Evolutionary conservation across 1,284 basidiomycete genomes (phyloP).

Genomic region (Ceratobasidium sp.): DNA sequence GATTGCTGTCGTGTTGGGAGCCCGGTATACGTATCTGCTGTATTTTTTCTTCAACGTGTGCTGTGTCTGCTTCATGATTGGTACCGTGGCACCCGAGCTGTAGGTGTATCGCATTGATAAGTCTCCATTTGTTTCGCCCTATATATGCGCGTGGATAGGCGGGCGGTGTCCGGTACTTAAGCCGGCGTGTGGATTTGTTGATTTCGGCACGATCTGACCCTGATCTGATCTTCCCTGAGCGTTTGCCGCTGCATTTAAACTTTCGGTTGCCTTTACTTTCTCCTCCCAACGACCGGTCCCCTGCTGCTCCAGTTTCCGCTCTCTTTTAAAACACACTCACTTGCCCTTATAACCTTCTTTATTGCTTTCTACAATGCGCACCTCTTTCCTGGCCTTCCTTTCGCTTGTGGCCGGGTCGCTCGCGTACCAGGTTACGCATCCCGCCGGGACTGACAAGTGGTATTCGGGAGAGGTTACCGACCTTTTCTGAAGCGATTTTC

Average conservation of each 20-base stretch:
- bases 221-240: slow-evolving; percentile 13
- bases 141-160: slow-evolving; percentile 31
- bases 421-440: slow-evolving; percentile 44
- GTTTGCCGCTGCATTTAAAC: slow-evolving; percentile 1
- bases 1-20: slow-evolving; percentile 68
- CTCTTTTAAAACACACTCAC: slow-evolving; percentile 12
- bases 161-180: neutral
- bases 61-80: slow-evolving; percentile 28
- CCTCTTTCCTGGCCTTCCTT: slow-evolving; percentile 37
- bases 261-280: slow-evolving; percentile 22
- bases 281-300: neutral
- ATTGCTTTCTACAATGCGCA: slow-evolving; percentile 36
- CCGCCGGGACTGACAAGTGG: slow-evolving; percentile 15
- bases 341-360: neutral
- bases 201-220: slow-evolving; percentile 5
- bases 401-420: slow-evolving; percentile 44
- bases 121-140: neutral
- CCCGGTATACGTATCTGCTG: slow-evolving; percentile 68
- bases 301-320: neutral
- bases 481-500: neutral
- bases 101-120: slow-evolving; percentile 9
- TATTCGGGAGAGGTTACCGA: slow-evolving; percentile 34
- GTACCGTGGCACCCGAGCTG: neutral
- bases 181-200: slow-evolving; percentile 1
- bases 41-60: slow-evolving; percentile 50